Conservation (phyloP, 1,284 basidiomycete genomes). For the Inonotus hispidus region DNA sequence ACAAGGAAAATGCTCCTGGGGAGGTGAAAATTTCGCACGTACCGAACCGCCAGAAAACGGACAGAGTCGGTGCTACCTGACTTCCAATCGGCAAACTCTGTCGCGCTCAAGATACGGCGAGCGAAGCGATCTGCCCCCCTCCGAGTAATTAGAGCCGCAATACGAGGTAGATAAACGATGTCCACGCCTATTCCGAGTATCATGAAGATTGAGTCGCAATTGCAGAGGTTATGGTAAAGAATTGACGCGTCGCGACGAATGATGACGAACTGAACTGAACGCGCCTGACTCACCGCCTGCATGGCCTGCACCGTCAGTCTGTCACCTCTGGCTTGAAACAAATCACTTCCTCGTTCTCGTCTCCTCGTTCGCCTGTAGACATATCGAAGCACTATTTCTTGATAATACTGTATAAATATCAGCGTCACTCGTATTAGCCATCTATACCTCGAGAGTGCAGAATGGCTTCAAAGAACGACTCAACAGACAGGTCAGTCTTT, state of each 20-base stretch:
- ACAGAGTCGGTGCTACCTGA: constrained; percentile 26
- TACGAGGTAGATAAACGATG: constrained; percentile 64
- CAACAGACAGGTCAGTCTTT: neutral
- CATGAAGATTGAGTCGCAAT: neutral
- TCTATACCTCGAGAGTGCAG: neutral
- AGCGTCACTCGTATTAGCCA: no score
- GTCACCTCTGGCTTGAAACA: no score
- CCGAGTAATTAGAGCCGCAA: constrained; percentile 50
- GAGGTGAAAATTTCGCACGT: constrained; percentile 20
- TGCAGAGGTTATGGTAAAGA: neutral
- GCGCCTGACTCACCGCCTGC: neutral
- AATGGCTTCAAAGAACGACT: neutral
- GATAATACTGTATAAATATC: no score
- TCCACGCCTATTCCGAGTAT: constrained; percentile 80
- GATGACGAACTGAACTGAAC: neutral
- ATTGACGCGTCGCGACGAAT: neutral
- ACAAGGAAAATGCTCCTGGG: neutral
- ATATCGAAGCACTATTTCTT: no score
- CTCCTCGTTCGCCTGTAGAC: no score
- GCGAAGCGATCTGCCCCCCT: constrained; percentile 47
- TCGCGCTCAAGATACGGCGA: constrained; percentile 56
- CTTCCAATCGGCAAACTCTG: constrained; percentile 45
- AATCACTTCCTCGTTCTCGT: neutral
- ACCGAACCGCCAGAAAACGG: constrained; percentile 65
- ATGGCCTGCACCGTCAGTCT: neutral